Evolutionary conservation across 116 monocot species (phyloP).

Genomic region (Cymodocea nodosa): DNA sequence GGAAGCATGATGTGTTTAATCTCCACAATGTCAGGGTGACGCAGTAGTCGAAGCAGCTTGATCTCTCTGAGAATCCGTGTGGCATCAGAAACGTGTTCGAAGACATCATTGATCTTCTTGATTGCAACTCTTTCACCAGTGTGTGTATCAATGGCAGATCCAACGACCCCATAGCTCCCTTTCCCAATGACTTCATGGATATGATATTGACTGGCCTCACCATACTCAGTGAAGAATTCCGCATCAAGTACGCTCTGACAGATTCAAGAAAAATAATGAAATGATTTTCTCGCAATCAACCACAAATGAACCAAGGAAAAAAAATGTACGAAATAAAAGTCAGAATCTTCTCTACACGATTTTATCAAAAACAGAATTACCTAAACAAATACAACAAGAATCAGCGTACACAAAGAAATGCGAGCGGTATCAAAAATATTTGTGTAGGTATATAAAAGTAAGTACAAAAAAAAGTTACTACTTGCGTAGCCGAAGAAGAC

Average conservation of each 20-base stretch:
- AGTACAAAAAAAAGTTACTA: no score
- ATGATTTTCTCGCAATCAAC: neutral
- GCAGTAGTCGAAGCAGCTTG: constrained; percentile 58
- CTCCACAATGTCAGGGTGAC: constrained; percentile 76
- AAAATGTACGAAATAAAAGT: neutral
- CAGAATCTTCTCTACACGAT: neutral
- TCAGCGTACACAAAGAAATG: no score
- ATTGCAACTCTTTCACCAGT: constrained; percentile 74
- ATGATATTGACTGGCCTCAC: constrained; percentile 61
- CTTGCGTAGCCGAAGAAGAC: no score
- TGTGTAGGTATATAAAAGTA: no score
- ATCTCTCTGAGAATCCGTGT: constrained; percentile 76
- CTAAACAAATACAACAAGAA: no score
- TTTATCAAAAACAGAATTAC: no score
- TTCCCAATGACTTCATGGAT: constrained; percentile 81
- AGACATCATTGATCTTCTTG: constrained; percentile 81
- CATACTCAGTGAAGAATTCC: constrained; percentile 80
- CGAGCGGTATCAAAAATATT: no score
- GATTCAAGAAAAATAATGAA: neutral
- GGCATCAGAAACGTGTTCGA: constrained; percentile 92
- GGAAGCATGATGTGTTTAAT: constrained; percentile 89
- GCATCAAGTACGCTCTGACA: neutral
- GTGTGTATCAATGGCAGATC: constrained; percentile 57
- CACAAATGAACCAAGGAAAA: neutral
- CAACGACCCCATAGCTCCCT: constrained; percentile 82